Percentiles rank a stretch among this genome's conserved stretches.
phyloP scores from a whole-genome alignment of 2,329 filamentous ascomycete species.

The Aspergillus sp. region DNA sequence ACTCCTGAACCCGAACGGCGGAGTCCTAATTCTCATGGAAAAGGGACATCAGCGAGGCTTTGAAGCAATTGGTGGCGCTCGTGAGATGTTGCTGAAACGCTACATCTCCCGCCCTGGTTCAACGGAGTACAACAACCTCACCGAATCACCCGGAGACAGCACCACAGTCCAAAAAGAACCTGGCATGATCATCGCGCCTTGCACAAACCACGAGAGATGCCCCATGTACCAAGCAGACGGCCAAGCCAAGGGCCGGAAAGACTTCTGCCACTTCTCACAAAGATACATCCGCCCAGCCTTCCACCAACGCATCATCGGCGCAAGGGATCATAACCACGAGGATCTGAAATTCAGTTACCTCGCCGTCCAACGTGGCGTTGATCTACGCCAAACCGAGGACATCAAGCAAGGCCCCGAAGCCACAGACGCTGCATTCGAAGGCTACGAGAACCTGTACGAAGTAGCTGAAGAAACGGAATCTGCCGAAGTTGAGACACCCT shows the following conservation, averaged over 20 bases:
- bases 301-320: constrained; percentile 71
- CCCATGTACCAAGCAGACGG: constrained; percentile 82
- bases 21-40: constrained; percentile 82
- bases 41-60: constrained; percentile 91
- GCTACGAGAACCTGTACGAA: constrained; percentile 59
- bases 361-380: constrained; percentile 74
- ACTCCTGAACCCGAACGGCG: constrained; percentile 77
- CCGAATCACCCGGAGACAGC: constrained; percentile 29
- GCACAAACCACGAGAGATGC: constrained; percentile 84
- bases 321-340: constrained; percentile 74
- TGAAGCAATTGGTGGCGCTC: constrained; percentile 82
- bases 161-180: constrained; percentile 49
- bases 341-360: constrained; percentile 90
- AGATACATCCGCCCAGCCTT: constrained; percentile 82
- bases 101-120: constrained; percentile 65
- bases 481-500: neutral
- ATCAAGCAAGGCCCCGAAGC: constrained; percentile 56
- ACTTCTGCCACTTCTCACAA: constrained; percentile 89
- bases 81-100: constrained; percentile 73
- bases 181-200: constrained; percentile 65
- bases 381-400: constrained; percentile 48
- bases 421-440: constrained; percentile 67
- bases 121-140: constrained; percentile 40
- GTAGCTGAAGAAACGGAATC: constrained; percentile 13
- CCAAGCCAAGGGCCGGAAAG: constrained; percentile 71